Conservation (phyloP, 371 early-diverging fungal species). For the Syncephalastrum racemosum region DNA sequence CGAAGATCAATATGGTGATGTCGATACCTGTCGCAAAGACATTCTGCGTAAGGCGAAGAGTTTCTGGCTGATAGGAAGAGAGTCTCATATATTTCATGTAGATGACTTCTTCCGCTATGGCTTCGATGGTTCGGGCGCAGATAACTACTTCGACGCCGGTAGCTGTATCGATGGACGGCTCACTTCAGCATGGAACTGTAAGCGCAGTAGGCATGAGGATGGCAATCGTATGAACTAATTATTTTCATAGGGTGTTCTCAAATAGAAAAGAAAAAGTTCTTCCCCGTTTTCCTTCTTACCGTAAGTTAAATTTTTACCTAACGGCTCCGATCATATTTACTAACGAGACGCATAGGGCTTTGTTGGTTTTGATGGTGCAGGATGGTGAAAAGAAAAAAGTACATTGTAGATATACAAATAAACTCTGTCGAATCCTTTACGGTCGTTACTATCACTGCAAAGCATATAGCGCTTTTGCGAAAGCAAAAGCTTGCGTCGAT, state of each 20-base stretch:
- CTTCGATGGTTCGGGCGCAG: conserved; percentile 96
- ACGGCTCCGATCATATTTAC: not conserved
- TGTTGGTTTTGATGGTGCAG: conserved; percentile 80
- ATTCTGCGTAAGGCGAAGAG: conserved; percentile 56
- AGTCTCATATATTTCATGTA: conserved; percentile 6
- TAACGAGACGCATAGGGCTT: conserved; percentile 52
- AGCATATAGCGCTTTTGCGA: conserved; percentile 3
- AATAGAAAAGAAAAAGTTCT: conserved; percentile 93
- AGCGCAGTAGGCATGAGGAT: conserved; percentile 5
- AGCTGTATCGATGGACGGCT: conserved; percentile 95
- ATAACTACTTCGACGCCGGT: conserved; percentile 95
- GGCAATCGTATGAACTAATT: not conserved
- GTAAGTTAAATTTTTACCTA: conserved; percentile 21
- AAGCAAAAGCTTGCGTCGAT: not conserved
- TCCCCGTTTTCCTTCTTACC: conserved; percentile 87
- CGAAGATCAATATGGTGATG: conserved; percentile 65
- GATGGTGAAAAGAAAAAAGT: conserved; percentile 27
- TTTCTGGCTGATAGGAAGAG: not conserved
- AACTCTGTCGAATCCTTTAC: too few species aligned
- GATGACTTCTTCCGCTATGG: conserved; percentile 93
- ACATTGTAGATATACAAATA: conserved; percentile 4
- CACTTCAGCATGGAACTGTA: conserved; percentile 94
- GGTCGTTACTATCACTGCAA: conserved; percentile 5
- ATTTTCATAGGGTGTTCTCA: conserved; percentile 71
- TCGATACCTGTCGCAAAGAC: conserved; percentile 63